Percentiles rank a stretch among this genome's conserved stretches.
phyloP scores from a whole-genome alignment of 2,329 filamentous ascomycete genomes.

The Ascomycota sp. region DNA sequence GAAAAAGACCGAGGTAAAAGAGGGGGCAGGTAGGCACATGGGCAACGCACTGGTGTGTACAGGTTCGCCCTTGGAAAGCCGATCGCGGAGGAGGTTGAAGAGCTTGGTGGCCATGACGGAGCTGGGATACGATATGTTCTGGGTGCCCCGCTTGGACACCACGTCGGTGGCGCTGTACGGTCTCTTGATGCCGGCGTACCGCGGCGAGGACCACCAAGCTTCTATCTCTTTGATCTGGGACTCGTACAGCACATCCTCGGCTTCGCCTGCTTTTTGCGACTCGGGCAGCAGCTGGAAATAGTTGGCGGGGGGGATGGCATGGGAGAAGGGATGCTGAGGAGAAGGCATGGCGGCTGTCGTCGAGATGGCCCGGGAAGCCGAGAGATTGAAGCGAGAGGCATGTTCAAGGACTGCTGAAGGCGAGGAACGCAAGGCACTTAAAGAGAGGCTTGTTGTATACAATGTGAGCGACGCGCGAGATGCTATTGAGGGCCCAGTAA shows the following conservation, averaged over 20 bases:
- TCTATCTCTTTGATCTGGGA: constrained; percentile 70
- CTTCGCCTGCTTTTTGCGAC: constrained; percentile 51
- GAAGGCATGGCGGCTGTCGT: constrained; percentile 12
- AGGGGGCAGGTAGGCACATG: too few relatives aligned
- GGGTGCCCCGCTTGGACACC: constrained; percentile 75
- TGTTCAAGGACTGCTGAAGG: too few relatives aligned
- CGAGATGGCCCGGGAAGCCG: constrained; percentile 10
- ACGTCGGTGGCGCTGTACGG: constrained; percentile 83
- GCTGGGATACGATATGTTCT: constrained; percentile 76
- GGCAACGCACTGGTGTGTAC: constrained; percentile 81
- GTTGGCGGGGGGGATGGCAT: constrained; percentile 33
- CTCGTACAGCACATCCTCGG: constrained; percentile 72
- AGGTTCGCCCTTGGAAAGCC: constrained; percentile 59
- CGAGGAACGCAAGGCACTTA: too few relatives aligned
- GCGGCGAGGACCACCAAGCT: constrained; percentile 73
- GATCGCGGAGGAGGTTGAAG: constrained; percentile 70
- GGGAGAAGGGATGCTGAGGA: constrained; percentile 9
- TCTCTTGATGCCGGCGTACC: constrained; percentile 75
- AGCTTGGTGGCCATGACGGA: constrained; percentile 90
- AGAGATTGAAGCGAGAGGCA: not conserved
- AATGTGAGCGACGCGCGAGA: too few relatives aligned
- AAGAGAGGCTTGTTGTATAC: too few relatives aligned
- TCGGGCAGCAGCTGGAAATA: constrained; percentile 74
- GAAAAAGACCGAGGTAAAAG: too few relatives aligned
- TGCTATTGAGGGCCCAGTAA: too few relatives aligned